Percentiles rank a stretch among this genome's conserved stretches.
Evolutionary conservation across 2,329 filamentous ascomycete species (phyloP).

Genomic region (Atkinsonella hypoxylon): DNA sequence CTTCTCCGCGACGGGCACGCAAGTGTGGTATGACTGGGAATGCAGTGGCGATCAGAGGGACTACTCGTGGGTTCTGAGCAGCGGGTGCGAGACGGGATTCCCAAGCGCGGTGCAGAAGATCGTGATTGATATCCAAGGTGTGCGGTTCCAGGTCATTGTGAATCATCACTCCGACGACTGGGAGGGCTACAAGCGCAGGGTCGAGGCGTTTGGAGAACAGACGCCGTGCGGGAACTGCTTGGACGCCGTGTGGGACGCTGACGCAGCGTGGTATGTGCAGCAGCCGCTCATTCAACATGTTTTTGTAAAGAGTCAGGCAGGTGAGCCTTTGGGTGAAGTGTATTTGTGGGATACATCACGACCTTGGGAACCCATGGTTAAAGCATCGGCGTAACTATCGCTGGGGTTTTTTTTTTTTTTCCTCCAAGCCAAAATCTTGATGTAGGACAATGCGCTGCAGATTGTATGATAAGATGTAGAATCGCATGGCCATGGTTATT

Average conservation of each 20-base stretch:
- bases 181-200: conserved; percentile 20
- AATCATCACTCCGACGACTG: conserved; percentile 23
- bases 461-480: neutral
- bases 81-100: conserved; percentile 14
- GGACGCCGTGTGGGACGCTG: conserved; percentile 1
- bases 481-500: neutral
- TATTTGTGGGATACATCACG: conserved; percentile 29
- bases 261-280: neutral
- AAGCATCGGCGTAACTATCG: conserved; percentile 25
- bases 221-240: conserved; percentile 17
- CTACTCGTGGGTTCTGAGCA: conserved; percentile 24
- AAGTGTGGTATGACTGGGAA: conserved; percentile 31
- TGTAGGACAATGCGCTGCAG: neutral
- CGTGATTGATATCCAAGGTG: conserved; percentile 26
- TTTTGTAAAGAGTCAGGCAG: conserved; percentile 23
- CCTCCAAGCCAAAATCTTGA: neutral
- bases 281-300: conserved; percentile 20
- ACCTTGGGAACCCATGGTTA: conserved; percentile 33
- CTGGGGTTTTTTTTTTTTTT: too few species aligned
- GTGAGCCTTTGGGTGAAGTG: conserved; percentile 22
- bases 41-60: conserved; percentile 24
- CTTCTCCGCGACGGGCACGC: conserved; percentile 24
- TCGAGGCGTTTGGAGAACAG: conserved; percentile 22
- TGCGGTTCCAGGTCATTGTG: conserved; percentile 26
- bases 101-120: conserved; percentile 22